Conservation (phyloP, 1,284 basidiomycete genomes). For the Ustilago trichophora region DNA sequence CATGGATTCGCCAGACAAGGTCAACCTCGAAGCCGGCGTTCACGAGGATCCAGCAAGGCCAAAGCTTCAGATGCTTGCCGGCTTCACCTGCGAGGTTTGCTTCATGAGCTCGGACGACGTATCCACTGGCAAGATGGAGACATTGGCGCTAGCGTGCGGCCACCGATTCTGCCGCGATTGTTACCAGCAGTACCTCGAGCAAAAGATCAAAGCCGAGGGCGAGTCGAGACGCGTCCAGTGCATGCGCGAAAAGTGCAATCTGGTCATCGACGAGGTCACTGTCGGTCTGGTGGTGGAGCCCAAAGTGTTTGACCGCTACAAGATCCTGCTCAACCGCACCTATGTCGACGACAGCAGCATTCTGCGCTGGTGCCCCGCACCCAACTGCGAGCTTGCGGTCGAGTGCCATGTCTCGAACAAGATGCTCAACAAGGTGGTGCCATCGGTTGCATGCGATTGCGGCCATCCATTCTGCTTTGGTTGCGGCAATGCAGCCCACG, state of each 20-base stretch:
- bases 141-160: conserved; percentile 60
- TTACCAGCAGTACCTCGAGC: conserved; percentile 83
- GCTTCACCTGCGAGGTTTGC: conserved; percentile 64
- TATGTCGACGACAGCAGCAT: conserved; percentile 86
- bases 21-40: conserved; percentile 61
- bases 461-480: conserved; percentile 74
- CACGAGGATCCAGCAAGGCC: conserved; percentile 51
- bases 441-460: conserved; percentile 82
- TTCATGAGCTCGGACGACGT: conserved; percentile 55
- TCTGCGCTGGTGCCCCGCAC: conserved; percentile 88
- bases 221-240: conserved; percentile 84
- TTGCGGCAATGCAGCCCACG: conserved; percentile 74
- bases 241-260: conserved; percentile 88
- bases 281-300: conserved; percentile 62
- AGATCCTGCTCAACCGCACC: conserved; percentile 85
- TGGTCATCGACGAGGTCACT: conserved; percentile 72
- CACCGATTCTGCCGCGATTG: conserved; percentile 71
- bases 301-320: conserved; percentile 71
- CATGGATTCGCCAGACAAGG: conserved; percentile 62
- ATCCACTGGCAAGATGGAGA: conserved; percentile 50
- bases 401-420: conserved; percentile 77
- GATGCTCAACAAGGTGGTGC: conserved; percentile 79
- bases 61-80: conserved; percentile 35
- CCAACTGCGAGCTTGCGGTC: conserved; percentile 78
- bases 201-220: conserved; percentile 89